These are phyloP conservation scores for Citrullus amarus DNA, from an alignment of 306 rosid genomes.

Conservation along the genomic window DNA sequence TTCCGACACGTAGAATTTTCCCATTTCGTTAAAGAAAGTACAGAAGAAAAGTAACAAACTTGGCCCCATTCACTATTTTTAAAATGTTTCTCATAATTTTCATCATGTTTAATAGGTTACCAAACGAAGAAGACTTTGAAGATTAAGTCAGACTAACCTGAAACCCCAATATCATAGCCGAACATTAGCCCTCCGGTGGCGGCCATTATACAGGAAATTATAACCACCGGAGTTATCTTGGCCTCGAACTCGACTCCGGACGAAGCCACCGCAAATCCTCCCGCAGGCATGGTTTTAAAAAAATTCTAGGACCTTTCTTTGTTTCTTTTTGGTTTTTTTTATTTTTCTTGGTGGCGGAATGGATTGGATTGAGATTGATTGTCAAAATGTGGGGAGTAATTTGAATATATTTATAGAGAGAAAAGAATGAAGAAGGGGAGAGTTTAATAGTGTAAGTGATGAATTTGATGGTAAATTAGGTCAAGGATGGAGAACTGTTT, in stretches of 20 bases:
- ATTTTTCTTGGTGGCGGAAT: no score
- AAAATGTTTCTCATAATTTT: no score
- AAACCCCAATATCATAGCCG: constrained; percentile 51
- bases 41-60: background rate
- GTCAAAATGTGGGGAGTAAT: background rate
- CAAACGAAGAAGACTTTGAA: no score
- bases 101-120: no score
- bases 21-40: background rate
- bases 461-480: background rate
- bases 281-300: constrained; percentile 23
- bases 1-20: background rate
- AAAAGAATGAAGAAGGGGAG: background rate
- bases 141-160: constrained; percentile 15
- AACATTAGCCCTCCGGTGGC: constrained; percentile 62
- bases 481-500: background rate
- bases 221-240: constrained; percentile 27
- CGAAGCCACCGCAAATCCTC: constrained; percentile 10
- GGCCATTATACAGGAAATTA: constrained; percentile 40
- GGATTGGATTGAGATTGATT: background rate
- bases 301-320: background rate
- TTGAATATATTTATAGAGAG: background rate
- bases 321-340: no score
- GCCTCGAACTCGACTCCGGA: constrained; percentile 27
- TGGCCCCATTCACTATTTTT: no score
- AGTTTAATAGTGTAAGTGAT: background rate